phyloP scores from a whole-genome alignment of 176 grass and related monocot species.

The Hordeum marinum region DNA sequence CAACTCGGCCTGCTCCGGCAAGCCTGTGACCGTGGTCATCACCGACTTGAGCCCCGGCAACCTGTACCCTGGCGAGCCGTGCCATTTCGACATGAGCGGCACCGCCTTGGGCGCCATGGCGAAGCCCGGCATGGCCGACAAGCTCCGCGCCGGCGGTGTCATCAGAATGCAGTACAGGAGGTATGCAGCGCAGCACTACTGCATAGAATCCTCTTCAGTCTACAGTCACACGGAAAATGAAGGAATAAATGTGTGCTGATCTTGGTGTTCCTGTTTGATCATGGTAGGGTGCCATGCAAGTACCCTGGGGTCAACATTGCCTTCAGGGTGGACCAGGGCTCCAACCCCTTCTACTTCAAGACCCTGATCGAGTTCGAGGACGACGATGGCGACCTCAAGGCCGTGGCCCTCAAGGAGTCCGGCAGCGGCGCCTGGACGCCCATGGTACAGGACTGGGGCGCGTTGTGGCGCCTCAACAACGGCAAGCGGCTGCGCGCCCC shows the following conservation, averaged over 20 bases:
- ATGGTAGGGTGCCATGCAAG: conserved; percentile 59
- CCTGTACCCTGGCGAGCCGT: conserved; percentile 15
- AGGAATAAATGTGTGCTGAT: background rate
- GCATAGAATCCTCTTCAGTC: background rate
- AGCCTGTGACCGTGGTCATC: conserved; percentile 65
- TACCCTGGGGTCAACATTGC: conserved; percentile 46
- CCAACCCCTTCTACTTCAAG: conserved; percentile 65
- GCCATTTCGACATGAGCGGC: conserved; percentile 83
- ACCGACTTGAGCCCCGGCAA: conserved; percentile 59
- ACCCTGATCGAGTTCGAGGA: conserved; percentile 70
- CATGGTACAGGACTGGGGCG: conserved; percentile 69
- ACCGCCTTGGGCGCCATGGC: conserved; percentile 76
- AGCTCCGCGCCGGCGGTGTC: conserved; percentile 54
- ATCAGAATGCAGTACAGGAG: conserved; percentile 59
- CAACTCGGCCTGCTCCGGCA: conserved; percentile 46
- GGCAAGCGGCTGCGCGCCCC: conserved; percentile 43
- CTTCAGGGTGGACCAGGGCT: conserved; percentile 57
- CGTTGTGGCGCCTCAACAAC: conserved; percentile 54
- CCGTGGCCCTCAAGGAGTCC: conserved; percentile 48
- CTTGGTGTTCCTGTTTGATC: background rate
- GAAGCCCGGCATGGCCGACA: conserved; percentile 41
- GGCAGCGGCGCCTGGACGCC: conserved; percentile 29
- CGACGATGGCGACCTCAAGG: conserved; percentile 58
- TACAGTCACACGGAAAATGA: background rate
- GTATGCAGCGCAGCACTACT: background rate